These are phyloP conservation scores for Kodamaea sp. DNA, from an alignment of 1,139 yeast genomes.

Conservation along the genomic window DNA sequence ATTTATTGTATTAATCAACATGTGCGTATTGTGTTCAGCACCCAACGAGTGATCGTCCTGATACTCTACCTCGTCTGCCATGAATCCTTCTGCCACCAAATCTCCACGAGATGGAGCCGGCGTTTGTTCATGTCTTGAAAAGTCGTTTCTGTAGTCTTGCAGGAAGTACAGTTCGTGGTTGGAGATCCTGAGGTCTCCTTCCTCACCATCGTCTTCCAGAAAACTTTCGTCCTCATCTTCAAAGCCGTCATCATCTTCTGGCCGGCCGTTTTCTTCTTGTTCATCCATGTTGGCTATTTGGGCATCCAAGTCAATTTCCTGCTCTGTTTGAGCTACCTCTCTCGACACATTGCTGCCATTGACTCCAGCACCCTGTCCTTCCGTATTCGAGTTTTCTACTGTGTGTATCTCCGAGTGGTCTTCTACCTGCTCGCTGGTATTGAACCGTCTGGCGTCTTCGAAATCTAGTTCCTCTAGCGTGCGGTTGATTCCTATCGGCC, in stretches of 20 bases:
- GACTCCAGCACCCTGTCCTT: slow-evolving; percentile 11
- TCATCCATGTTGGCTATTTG: slow-evolving; percentile 47
- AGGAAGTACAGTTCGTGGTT: slow-evolving; percentile 3
- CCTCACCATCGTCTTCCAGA: slow-evolving; percentile 16
- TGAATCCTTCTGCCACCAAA: slow-evolving; percentile 37
- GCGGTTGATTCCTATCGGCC: slow-evolving; percentile 57
- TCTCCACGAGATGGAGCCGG: slow-evolving; percentile 10
- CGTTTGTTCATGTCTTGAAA: slow-evolving; percentile 1
- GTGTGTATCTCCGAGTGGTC: slow-evolving; percentile 17
- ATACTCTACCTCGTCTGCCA: slow-evolving; percentile 62
- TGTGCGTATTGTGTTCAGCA: slow-evolving; percentile 10
- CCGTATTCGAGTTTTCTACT: slow-evolving; percentile 16
- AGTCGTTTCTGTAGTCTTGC: background rate
- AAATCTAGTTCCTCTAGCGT: slow-evolving; percentile 52
- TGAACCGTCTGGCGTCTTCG: slow-evolving; percentile 20
- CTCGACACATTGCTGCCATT: slow-evolving; percentile 11
- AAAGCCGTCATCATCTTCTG: slow-evolving; percentile 16
- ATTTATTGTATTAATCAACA: slow-evolving; percentile 24
- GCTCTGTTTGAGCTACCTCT: slow-evolving; percentile 6
- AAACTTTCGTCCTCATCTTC: slow-evolving; percentile 4
- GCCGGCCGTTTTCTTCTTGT: slow-evolving; percentile 16
- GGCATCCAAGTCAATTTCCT: slow-evolving; percentile 48
- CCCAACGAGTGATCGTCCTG: slow-evolving; percentile 52
- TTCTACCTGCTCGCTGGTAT: slow-evolving; percentile 16
- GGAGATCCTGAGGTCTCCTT: slow-evolving; percentile 9